Conservation (phyloP, 2,329 filamentous ascomycete genomes). For the Chrysoporthe deuterocubensis region DNA sequence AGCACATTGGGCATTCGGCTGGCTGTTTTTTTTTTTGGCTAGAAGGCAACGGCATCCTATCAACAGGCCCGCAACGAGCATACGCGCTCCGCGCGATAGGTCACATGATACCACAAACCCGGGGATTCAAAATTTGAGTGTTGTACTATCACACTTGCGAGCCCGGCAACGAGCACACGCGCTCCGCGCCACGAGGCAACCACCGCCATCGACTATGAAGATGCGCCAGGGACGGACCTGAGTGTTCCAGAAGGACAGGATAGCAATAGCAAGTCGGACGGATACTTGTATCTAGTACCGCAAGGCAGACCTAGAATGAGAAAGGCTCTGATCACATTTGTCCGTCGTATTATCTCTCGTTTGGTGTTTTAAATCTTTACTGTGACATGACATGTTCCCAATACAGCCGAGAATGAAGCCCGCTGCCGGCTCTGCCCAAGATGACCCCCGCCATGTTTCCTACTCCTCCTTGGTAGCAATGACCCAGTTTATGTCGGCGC, state of each 20-base stretch:
- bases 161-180: slow-evolving; percentile 31
- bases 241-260: slow-evolving; percentile 1
- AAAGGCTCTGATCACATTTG: neutral
- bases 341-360: neutral
- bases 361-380: neutral
- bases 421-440: too few species aligned
- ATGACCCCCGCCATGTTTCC: too few species aligned
- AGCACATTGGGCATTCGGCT: slow-evolving; percentile 20
- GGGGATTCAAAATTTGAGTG: slow-evolving; percentile 15
- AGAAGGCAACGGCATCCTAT: slow-evolving; percentile 23
- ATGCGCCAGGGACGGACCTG: slow-evolving; percentile 20
- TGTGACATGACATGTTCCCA: neutral
- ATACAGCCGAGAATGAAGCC: too few species aligned
- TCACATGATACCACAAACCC: slow-evolving; percentile 27
- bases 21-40: slow-evolving; percentile 1
- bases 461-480: slow-evolving; percentile 47
- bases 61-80: slow-evolving; percentile 30
- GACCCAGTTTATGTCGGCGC: slow-evolving; percentile 56
- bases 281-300: slow-evolving; percentile 4
- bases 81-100: slow-evolving; percentile 30
- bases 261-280: neutral
- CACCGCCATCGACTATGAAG: slow-evolving; percentile 23
- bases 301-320: slow-evolving; percentile 13
- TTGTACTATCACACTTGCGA: slow-evolving; percentile 20
- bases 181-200: slow-evolving; percentile 27